Evolutionary conservation across 2,329 filamentous ascomycete species (phyloP).

Genomic region (Aspergillus sp.): DNA sequence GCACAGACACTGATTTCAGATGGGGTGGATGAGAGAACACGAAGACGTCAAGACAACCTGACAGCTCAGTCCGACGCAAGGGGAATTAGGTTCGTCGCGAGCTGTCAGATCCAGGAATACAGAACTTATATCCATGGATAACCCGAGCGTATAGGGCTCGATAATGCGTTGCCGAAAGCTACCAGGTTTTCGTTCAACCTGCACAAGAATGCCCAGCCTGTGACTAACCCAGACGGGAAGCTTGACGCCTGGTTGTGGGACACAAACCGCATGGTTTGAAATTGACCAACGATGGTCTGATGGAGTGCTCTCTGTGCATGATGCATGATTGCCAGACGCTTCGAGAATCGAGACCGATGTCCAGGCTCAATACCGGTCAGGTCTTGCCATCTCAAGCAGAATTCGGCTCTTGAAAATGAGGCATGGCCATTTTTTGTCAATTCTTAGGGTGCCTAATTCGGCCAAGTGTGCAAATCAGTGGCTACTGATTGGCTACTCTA

Average conservation of each 20-base stretch:
- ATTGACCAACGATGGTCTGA: not conserved
- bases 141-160: not conserved
- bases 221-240: not conserved
- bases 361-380: not conserved
- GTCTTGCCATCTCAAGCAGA: not conserved
- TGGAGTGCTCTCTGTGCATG: not conserved
- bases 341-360: not conserved
- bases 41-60: not conserved
- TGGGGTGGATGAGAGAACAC: not conserved
- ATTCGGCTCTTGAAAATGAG: not conserved
- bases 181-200: slow-evolving; percentile 4
- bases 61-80: not conserved
- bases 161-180: not conserved
- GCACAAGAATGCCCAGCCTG: not conserved
- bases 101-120: not conserved
- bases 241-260: not conserved
- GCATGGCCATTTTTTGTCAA: not conserved
- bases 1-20: not conserved
- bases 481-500: not conserved
- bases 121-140: not conserved
- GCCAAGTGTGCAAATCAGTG: not conserved
- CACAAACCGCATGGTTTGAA: not conserved
- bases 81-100: not conserved
- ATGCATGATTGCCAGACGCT: not conserved
- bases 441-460: not conserved